Evolutionary conservation across 2,329 filamentous ascomycete species (phyloP).

Genomic region (Penicillium verrucosum): DNA sequence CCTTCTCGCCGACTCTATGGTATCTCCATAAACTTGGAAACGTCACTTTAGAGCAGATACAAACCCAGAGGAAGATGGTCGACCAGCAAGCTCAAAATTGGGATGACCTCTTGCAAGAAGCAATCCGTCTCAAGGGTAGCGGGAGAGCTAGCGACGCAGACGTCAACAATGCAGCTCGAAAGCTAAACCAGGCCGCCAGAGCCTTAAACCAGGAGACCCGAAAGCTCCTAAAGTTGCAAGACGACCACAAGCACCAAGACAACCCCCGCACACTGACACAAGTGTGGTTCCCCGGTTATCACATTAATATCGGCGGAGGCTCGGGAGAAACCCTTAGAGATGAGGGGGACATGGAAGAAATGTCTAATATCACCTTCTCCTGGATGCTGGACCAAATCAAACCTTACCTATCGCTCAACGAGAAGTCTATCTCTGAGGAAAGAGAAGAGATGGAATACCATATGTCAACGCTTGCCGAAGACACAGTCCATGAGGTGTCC

Average conservation of each 20-base stretch:
- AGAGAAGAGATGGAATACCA: constrained; percentile 5
- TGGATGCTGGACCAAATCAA: constrained; percentile 27
- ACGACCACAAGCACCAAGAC: constrained; percentile 10
- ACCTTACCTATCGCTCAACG: constrained; percentile 12
- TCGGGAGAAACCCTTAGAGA: constrained; percentile 29
- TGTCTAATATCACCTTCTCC: constrained; percentile 22
- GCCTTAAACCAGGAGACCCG: constrained; percentile 13
- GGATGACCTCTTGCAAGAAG: constrained; percentile 2
- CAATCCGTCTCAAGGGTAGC: constrained; percentile 13
- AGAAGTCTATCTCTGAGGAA: constrained; percentile 8
- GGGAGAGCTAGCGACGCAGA: constrained; percentile 12
- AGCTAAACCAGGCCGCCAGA: constrained; percentile 13
- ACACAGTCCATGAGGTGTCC: not conserved
- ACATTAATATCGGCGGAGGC: constrained; percentile 53
- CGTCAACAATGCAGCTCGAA: constrained; percentile 13
- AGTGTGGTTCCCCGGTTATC: constrained; percentile 56
- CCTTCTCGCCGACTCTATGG: constrained; percentile 55
- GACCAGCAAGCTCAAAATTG: constrained; percentile 8
- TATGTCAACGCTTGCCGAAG: not conserved
- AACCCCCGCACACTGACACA: constrained; percentile 44
- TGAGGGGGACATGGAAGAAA: constrained; percentile 24
- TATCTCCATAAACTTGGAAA: constrained; percentile 38
- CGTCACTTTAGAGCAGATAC: constrained; percentile 7
- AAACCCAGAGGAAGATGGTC: not conserved
- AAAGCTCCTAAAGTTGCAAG: constrained; percentile 10